Base-by-base conservation (phyloP, 257 asterid species). In the Coffea canephora region DNA sequence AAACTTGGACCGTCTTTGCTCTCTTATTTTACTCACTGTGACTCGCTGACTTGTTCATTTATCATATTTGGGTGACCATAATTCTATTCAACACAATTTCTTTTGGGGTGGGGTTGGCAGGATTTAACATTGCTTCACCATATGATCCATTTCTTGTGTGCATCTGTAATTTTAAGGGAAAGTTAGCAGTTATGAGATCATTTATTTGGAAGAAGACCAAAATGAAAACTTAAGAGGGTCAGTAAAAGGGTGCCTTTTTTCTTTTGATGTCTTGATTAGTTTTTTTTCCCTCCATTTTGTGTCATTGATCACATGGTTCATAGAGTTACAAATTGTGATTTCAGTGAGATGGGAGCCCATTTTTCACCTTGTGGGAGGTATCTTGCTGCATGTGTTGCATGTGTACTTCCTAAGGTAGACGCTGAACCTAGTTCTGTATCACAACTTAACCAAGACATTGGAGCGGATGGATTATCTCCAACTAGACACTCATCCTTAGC, bases 341-440 rank as follows among this genome's bases (percentile, higher is more conserved):
- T 61, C 80, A 95, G 98, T 88, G 98, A 95, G 86, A 95, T 93
- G 99, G 98, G 99, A 69, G 94, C 97, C 75, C 98, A 93, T 80
- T 91, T 93, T 89, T 95, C 98, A 77, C 95, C 98, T 15, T 91
- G 99, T 81, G 99, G 99, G 74, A 92, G 97, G 82, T 95, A 90
- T 87, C 85, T 95, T 85, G 99, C 97, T 8, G 98, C 89, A 78
- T 95, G 99, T 85, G 99, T 95, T 69, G 98, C 98, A 72, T 95
- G 98, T 87, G 87, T 93, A 83, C 86, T 87, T 83, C 96, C 97
- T 67, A 88, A 84, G 87, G 79, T 86, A 69, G 99, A 93, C 41
- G 83, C 87, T 66, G 99, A 93, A 81, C 85, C 92, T 36, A 93
- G 92, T 78, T 82, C 84, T 77, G 91, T 89, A 43, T 91, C 92